phyloP scores from a whole-genome alignment of 192 early-diverging fungal genomes.

The Globomyces pollinis-pini region DNA sequence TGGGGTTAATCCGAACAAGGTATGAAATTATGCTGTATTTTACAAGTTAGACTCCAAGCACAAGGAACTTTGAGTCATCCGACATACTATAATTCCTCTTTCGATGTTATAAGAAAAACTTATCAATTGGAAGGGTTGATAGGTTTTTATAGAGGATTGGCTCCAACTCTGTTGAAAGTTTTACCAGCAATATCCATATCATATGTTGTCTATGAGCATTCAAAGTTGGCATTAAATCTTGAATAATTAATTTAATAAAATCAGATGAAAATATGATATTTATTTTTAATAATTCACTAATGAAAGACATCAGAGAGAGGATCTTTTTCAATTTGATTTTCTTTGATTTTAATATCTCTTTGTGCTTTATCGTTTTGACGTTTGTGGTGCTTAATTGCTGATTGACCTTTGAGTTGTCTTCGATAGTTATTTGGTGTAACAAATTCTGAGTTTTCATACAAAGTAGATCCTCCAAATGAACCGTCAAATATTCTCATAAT shows the following conservation, averaged over 20 bases:
- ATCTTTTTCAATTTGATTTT: constrained; percentile 40
- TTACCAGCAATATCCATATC: constrained; percentile 65
- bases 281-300: no score
- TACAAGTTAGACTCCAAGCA: constrained; percentile 57
- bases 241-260: not conserved
- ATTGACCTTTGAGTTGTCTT: constrained; percentile 15
- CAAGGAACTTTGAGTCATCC: constrained; percentile 73
- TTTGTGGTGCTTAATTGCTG: constrained; percentile 33
- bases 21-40: no score
- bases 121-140: constrained; percentile 49
- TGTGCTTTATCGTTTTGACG: constrained; percentile 34
- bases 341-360: constrained; percentile 39
- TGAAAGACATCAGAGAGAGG: constrained; percentile 35
- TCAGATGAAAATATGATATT: not conserved
- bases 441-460: constrained; percentile 87
- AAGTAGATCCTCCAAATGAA: constrained; percentile 82
- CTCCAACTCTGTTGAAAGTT: constrained; percentile 66
- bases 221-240: constrained; percentile 1
- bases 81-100: constrained; percentile 46
- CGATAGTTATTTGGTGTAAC: constrained; percentile 58
- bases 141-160: constrained; percentile 72
- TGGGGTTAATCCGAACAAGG: constrained; percentile 65
- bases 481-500: constrained; percentile 93
- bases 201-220: constrained; percentile 15
- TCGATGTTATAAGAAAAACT: constrained; percentile 61